Evolutionary conservation across 169 alveolate genomes (phyloP).

Genomic region (Plasmodium gonderi): DNA sequence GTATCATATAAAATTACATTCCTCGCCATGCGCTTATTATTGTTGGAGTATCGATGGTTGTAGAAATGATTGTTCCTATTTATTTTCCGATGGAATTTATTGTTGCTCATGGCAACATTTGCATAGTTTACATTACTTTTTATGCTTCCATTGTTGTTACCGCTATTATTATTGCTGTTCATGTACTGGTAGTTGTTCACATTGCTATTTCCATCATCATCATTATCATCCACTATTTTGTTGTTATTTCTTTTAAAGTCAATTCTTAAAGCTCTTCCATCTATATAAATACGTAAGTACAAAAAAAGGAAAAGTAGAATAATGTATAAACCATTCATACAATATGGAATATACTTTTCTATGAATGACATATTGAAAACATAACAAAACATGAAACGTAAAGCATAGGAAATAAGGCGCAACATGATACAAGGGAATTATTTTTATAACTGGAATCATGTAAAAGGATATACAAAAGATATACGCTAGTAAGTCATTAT

Average conservation of each 20-base stretch:
- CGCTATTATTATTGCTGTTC: conserved; percentile 25
- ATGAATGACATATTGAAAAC: background rate
- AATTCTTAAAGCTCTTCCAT: conserved; percentile 72
- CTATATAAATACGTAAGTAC: conserved; percentile 11
- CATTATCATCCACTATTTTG: background rate
- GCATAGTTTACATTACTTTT: conserved; percentile 5
- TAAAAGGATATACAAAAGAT: background rate
- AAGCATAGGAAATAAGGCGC: background rate
- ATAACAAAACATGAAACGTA: background rate
- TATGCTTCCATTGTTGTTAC: conserved; percentile 20
- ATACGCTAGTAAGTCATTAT: background rate
- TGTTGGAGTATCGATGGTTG: conserved; percentile 72
- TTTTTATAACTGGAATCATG: background rate
- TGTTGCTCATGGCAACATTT: conserved; percentile 2
- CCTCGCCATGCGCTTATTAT: conserved; percentile 36
- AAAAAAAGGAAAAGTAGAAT: background rate
- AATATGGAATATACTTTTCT: background rate
- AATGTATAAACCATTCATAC: background rate
- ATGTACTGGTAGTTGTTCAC: conserved; percentile 31
- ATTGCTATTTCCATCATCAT: conserved; percentile 43
- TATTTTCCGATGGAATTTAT: conserved; percentile 15
- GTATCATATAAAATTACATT: conserved; percentile 13
- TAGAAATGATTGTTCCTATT: conserved; percentile 43
- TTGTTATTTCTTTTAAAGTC: conserved; percentile 56
- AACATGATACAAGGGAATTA: background rate